A percentile compares a stretch with the other conserved stretches of the same genome.
These are phyloP conservation scores for Penicillium griseofulvum DNA, from an alignment of 2,329 filamentous ascomycete species.

Conservation along the genomic window DNA sequence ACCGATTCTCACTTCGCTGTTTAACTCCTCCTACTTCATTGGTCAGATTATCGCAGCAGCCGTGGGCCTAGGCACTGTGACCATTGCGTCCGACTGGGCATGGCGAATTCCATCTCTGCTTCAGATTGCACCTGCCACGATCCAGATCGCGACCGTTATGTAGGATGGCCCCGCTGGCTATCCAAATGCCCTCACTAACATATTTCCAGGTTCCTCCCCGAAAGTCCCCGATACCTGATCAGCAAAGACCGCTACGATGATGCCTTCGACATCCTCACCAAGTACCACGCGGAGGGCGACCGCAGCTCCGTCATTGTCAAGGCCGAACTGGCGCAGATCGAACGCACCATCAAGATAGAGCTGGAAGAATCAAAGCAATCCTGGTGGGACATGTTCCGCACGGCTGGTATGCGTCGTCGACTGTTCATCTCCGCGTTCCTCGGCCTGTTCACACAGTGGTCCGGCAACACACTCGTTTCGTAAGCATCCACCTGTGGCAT, in stretches of 20 bases:
- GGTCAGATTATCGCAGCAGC: conserved; percentile 31
- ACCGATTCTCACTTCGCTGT: conserved; percentile 58
- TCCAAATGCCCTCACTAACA: not conserved
- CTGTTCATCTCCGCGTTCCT: conserved; percentile 30
- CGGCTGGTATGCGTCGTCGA: conserved; percentile 33
- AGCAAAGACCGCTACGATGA: conserved; percentile 29
- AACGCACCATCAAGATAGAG: conserved; percentile 56
- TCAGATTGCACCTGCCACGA: conserved; percentile 37
- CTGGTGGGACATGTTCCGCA: conserved; percentile 31
- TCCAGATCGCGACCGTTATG: conserved; percentile 27
- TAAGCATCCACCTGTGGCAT: conserved; percentile 9
- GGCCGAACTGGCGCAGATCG: conserved; percentile 61
- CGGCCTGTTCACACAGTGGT: conserved; percentile 42
- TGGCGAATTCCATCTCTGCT: conserved; percentile 50
- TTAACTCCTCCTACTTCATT: conserved; percentile 52
- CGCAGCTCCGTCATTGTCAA: conserved; percentile 52
- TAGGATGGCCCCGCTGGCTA: conserved; percentile 5
- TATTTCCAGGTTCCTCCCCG: conserved; percentile 24
- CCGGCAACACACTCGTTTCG: conserved; percentile 37
- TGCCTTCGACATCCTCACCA: conserved; percentile 31
- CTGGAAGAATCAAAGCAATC: conserved; percentile 41
- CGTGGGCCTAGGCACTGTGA: conserved; percentile 30
- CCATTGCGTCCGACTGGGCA: conserved; percentile 41
- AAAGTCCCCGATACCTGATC: conserved; percentile 28
- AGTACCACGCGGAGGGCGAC: conserved; percentile 55